phyloP scores from a whole-genome alignment of 2,329 filamentous ascomycete species.

The Beauveria brongniartii region DNA sequence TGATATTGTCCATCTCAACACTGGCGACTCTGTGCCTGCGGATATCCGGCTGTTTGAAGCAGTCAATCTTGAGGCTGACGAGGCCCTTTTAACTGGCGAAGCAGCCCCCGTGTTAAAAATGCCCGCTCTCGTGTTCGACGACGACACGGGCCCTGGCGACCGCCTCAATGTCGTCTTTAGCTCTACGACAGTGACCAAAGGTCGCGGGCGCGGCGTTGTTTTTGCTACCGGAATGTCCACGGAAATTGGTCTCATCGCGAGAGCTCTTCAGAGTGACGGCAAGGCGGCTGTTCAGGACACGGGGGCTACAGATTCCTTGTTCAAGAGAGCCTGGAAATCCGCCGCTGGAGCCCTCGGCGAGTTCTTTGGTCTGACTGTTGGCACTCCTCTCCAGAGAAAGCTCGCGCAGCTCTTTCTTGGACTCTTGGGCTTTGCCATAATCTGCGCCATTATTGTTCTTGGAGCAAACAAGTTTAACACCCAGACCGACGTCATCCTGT shows the following conservation, averaged over 20 bases:
- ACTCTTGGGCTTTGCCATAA: conserved; percentile 49
- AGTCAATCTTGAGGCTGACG: conserved; percentile 57
- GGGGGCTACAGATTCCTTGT: neutral
- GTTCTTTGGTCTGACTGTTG: conserved; percentile 41
- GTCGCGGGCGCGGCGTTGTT: conserved; percentile 49
- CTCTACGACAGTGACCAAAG: conserved; percentile 48
- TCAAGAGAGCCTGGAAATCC: neutral
- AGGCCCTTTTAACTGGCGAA: conserved; percentile 53
- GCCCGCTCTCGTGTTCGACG: conserved; percentile 30
- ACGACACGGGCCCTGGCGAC: conserved; percentile 36
- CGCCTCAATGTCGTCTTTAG: conserved; percentile 50
- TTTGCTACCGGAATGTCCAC: conserved; percentile 53
- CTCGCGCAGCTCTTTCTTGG: conserved; percentile 58
- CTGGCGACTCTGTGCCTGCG: conserved; percentile 48
- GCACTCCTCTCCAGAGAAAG: conserved; percentile 61
- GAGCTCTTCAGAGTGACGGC: conserved; percentile 24
- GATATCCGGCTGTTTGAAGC: conserved; percentile 45
- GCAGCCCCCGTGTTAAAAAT: conserved; percentile 47
- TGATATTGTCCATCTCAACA: conserved; percentile 41
- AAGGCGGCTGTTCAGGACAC: neutral
- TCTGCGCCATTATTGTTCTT: conserved; percentile 32
- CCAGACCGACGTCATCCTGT: conserved; percentile 27
- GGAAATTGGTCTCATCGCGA: conserved; percentile 51
- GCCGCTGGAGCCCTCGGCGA: conserved; percentile 18
- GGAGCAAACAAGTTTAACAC: conserved; percentile 28